phyloP scores from a whole-genome alignment of 176 grass and related monocot species.

The Dendrocalamus sinicus region DNA sequence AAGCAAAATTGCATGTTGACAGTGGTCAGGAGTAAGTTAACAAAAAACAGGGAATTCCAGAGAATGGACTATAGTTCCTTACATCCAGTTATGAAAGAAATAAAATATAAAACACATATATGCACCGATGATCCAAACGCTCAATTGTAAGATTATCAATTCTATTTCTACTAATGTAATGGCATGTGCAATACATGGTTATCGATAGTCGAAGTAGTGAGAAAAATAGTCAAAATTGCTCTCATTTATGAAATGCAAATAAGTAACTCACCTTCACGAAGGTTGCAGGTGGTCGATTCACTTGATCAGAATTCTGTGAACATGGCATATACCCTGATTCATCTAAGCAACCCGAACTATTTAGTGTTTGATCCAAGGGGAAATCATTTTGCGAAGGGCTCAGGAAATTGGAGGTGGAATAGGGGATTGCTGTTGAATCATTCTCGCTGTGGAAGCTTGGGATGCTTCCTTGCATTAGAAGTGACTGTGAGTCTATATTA shows the following conservation, averaged over 20 bases:
- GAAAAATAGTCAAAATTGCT: background rate
- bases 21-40: background rate
- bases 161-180: background rate
- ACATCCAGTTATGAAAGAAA: background rate
- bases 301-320: conserved; percentile 65
- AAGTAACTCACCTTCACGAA: conserved; percentile 80
- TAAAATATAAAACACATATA: background rate
- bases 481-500: conserved; percentile 74
- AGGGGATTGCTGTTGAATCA: conserved; percentile 66
- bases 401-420: conserved; percentile 83
- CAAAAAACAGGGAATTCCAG: background rate
- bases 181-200: background rate
- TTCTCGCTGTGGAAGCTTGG: conserved; percentile 58
- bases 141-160: background rate
- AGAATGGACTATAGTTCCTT: background rate
- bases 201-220: background rate
- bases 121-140: background rate
- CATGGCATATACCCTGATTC: conserved; percentile 64
- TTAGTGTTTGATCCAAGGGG: conserved; percentile 66
- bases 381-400: conserved; percentile 78
- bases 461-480: conserved; percentile 75
- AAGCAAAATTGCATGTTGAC: conserved; percentile 28
- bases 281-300: conserved; percentile 62
- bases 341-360: conserved; percentile 68
- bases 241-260: background rate